Base-by-base conservation (phyloP, 2,329 filamentous ascomycete genomes). In the Huntiella abstrusa region DNA sequence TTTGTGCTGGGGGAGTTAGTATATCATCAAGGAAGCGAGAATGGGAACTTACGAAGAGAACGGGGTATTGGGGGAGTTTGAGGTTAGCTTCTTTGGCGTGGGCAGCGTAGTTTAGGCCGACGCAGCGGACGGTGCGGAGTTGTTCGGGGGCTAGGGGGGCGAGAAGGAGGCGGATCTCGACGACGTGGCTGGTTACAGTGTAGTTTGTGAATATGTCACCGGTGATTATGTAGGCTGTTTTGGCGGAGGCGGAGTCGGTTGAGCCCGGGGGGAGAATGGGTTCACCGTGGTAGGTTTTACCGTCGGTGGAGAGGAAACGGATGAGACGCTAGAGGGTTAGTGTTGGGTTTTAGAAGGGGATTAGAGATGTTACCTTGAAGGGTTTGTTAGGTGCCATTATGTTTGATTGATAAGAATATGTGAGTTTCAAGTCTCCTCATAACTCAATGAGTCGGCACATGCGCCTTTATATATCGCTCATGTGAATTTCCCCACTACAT, bases 231-330 rank as follows among this genome's bases (percentile, higher is more conserved):
- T 63, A 70, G 16, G 80, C 80, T 54, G 71, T 67, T 43, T 64
- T 72, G 1, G 71, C 68, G 60, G 75, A 69, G 50, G 71, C 63
- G 51, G 83, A 68, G 55, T 83, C 75, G 42, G 59, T 71, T 35
- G 69, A 62, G 15, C 75, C 76, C 1, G 60, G 45, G 3, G 77
- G 75, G 15, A 84, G 69, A 47, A 85, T 73, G 50, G 81, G 80
- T 61, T 86, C 79, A 53, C 81, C 82, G 52, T 83, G 83, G 60
- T 83, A 80, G 33, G 72, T 70, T 47, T 67, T 67, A 57, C 80
- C 80, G 55, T 85, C 77, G 54, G 70, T 74, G 54, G 79, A 75
- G 6, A 83, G 69, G 62, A 85, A 86, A 45, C 81, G 77, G 53
- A 86, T 65, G 35, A 86, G 75, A 55, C 78, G 74, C 75, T 83